A percentile compares a stretch with the other conserved stretches of the same genome.
phyloP scores from a whole-genome alignment of 2,329 filamentous ascomycete genomes.

The Phialophora verrucosa region DNA sequence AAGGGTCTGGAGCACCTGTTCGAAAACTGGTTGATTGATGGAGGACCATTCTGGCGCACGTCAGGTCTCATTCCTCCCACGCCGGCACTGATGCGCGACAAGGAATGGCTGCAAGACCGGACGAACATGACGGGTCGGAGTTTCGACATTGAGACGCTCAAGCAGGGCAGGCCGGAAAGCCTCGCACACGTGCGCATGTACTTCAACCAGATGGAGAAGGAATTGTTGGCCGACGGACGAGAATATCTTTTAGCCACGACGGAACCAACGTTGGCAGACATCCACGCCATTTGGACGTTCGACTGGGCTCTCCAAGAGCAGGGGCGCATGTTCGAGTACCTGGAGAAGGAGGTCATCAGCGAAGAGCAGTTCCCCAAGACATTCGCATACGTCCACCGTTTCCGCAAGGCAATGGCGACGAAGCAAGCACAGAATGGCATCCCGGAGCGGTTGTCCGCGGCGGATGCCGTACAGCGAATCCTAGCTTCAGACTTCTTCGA shows the following conservation, averaged over 20 bases:
- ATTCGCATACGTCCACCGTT: conserved; percentile 68
- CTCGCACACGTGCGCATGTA: conserved; percentile 60
- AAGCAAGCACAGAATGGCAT: conserved; percentile 50
- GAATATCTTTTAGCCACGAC: conserved; percentile 64
- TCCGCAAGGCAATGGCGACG: conserved; percentile 54
- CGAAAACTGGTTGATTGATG: conserved; percentile 61
- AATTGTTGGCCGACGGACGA: conserved; percentile 68
- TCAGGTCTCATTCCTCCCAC: conserved; percentile 62
- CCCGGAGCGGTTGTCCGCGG: conserved; percentile 55
- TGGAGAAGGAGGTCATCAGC: conserved; percentile 61
- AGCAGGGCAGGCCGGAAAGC: conserved; percentile 58
- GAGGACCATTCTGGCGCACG: conserved; percentile 61
- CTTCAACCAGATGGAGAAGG: conserved; percentile 65
- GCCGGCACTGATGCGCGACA: conserved; percentile 60
- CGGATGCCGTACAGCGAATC: conserved; percentile 59
- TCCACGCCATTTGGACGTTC: conserved; percentile 70
- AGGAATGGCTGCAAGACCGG: conserved; percentile 64
- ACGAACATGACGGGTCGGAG: conserved; percentile 25
- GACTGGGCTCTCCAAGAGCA: conserved; percentile 66
- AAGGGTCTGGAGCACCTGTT: conserved; percentile 61
- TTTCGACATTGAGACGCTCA: conserved; percentile 43
- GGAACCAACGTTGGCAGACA: conserved; percentile 65
- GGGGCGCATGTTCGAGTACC: conserved; percentile 56
- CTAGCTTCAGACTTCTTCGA: conserved; percentile 59
- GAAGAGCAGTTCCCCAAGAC: conserved; percentile 61